Evolutionary conservation across 1,139 yeast species (phyloP), one percentile per base, ranked within the genome.

Genomic region (Yamadazyma friedrichii): DNA sequence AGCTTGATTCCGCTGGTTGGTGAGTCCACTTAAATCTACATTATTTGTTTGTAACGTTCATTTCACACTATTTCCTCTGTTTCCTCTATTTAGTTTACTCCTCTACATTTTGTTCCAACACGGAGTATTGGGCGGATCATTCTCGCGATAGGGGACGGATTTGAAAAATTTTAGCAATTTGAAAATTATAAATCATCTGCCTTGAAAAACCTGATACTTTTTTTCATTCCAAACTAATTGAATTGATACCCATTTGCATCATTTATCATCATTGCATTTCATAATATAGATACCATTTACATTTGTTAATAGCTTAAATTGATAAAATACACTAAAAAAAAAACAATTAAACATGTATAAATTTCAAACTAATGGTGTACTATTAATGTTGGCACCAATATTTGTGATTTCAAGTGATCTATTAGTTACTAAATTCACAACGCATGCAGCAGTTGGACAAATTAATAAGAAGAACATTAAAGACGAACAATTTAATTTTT

Each of bases 331-430:
- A 20, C 5, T 6, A 20, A 20, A 20, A 20, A 20, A 20, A 20
- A 20, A 20, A 20, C 8, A 20, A 20, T 8, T 20, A 20, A 8
- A 20, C 24, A 36, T 36, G 39, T 17, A 24, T 26, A 36, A 36
- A 26, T 36, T 36, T 31, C 39, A 45, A 31, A 45, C 53, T 10
- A 56, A 58, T 38, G 51, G 60, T n/a, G 47, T 51, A 3, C 46
- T 59, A 15, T 51, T 58, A 37, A 47, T 57, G 39, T 47, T 61
- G 30, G 61, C 62, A 2, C 65, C 65, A 11, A 46, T 56, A 5
- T 58, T 61, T 39, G 47, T 61, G 22, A 42, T 61, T 3, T 52
- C 61, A 2, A 52, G 62, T 25, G 65, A 61, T 33, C 51, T 56
- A 11, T 45, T 61, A 6, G 61, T 55, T 2, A 46, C 57, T 11